Evolutionary conservation across 306 rosid species (phyloP), one percentile per base, ranked within the genome.

Genomic region (Dalbergia cultrata): DNA sequence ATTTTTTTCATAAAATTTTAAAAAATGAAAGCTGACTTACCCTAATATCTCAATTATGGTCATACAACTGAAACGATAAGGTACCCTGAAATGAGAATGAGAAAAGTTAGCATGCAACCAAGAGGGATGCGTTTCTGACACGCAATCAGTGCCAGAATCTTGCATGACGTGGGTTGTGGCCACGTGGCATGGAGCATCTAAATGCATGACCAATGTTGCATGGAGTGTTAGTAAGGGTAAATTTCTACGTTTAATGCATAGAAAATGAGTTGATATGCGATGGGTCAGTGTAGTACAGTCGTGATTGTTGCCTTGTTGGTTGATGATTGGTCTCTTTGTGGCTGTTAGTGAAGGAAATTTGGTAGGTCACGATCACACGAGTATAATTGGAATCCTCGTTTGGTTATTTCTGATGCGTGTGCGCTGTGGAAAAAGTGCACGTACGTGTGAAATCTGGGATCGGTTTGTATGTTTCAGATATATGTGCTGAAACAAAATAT

Each of bases 151-250:
- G 5, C 1, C n/a, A 21, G 61, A 63, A 66, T 82, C 83, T 80
- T 61, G 87, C 81, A 81, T 84, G 87, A 86, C 81, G 85, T 82
- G 74, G 78, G 60, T 72, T 0, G 7, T 13, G 45, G 75, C 90
- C 92, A 95, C 90, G 87, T 80, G 92, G 84, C 59, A 41, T 47
- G 12, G 62, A 52, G 10, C 47, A 70, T 41, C 52, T 70, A 19
- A 58, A 74, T 18, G 63, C 63, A 34, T 82, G 2, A 19, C 21
- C 39, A 67, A 54, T 54, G 60, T 54, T 54, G 8, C 11, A 7
- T 47, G 16, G 53, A 47, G 53, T 47, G 53, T 10, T 13, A 8
- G 16, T 13, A 13, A 53, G 58, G 6, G 18, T 53, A 53, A 53
- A 53, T 53, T 16, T 53, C 18, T 14, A 8, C n/a, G 10, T n/a